Conservation (phyloP, 1,284 basidiomycete species). For the Marasmius tenuissimus region DNA sequence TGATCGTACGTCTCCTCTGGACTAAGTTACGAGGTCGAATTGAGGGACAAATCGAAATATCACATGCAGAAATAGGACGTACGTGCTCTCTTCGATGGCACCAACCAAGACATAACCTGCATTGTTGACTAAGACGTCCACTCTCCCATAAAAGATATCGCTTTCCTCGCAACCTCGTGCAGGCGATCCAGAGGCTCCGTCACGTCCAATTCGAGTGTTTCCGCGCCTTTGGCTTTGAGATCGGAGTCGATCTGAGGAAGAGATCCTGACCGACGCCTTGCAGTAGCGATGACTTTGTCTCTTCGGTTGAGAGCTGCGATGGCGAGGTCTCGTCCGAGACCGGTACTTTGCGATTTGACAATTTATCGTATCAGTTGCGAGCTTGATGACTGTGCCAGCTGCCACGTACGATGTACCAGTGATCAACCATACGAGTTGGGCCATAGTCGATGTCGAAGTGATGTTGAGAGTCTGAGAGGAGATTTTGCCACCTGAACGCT, state of each 20-base stretch:
- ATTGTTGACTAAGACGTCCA: conserved; percentile 57
- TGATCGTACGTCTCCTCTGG: too few relatives aligned
- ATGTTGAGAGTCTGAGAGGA: too few relatives aligned
- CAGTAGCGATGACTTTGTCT: conserved; percentile 12
- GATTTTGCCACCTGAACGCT: too few relatives aligned
- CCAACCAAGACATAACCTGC: conserved; percentile 36
- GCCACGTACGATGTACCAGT: background rate
- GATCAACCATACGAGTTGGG: background rate
- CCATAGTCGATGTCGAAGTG: background rate
- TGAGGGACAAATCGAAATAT: conserved; percentile 31
- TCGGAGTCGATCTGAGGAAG: conserved; percentile 15
- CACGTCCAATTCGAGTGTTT: conserved; percentile 43
- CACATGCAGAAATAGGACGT: conserved; percentile 41
- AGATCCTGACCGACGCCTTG: conserved; percentile 8
- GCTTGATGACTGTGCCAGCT: background rate
- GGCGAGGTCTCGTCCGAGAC: conserved; percentile 1
- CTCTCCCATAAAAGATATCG: conserved; percentile 44
- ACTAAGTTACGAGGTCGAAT: conserved; percentile 33
- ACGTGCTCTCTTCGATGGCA: conserved; percentile 26
- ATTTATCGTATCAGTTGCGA: background rate
- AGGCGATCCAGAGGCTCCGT: conserved; percentile 36
- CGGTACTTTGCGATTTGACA: background rate
- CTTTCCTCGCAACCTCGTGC: conserved; percentile 34
- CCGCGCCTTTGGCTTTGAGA: conserved; percentile 25
- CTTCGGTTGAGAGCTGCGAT: conserved; percentile 8